Conservation (phyloP, 345 rosid species). For the Populus nigra region DNA sequence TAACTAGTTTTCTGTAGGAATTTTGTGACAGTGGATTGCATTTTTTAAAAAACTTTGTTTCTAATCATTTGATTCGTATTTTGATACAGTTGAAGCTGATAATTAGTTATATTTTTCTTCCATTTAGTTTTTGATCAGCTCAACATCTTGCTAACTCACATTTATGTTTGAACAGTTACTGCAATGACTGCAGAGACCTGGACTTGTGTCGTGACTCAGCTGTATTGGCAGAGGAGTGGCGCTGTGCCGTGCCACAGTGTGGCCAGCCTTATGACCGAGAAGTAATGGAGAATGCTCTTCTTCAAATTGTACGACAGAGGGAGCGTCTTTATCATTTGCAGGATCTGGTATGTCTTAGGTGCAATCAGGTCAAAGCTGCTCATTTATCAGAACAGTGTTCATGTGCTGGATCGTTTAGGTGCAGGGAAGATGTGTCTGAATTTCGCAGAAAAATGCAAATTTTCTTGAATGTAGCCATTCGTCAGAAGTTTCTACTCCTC, state of each 20-base stretch:
- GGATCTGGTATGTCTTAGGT: conserved; percentile 75
- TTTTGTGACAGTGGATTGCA: no score
- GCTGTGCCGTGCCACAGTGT: conserved; percentile 69
- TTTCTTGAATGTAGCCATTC: conserved; percentile 58
- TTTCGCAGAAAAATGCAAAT: conserved; percentile 64
- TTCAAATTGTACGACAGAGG: conserved; percentile 77
- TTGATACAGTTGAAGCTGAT: no score
- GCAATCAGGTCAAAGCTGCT: conserved; percentile 87
- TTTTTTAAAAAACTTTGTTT: no score
- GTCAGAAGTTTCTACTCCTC: conserved; percentile 60
- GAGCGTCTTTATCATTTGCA: conserved; percentile 83
- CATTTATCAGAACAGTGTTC: conserved; percentile 79
- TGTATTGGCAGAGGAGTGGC: conserved; percentile 71
- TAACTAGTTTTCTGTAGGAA: no score
- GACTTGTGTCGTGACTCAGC: conserved; percentile 75
- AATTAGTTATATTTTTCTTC: no score
- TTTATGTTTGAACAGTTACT: conserved; percentile 54
- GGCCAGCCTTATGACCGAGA: conserved; percentile 78
- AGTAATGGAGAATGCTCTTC: conserved; percentile 76
- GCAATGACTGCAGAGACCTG: conserved; percentile 88
- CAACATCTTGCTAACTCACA: conserved; percentile 12
- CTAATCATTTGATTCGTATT: no score
- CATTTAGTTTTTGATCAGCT: no score
- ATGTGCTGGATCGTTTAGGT: conserved; percentile 75
- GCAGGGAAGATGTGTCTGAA: conserved; percentile 68